These are phyloP conservation scores for Lactarius trivialis DNA, from an alignment of 768 basidiomycete species.

Conservation along the genomic window DNA sequence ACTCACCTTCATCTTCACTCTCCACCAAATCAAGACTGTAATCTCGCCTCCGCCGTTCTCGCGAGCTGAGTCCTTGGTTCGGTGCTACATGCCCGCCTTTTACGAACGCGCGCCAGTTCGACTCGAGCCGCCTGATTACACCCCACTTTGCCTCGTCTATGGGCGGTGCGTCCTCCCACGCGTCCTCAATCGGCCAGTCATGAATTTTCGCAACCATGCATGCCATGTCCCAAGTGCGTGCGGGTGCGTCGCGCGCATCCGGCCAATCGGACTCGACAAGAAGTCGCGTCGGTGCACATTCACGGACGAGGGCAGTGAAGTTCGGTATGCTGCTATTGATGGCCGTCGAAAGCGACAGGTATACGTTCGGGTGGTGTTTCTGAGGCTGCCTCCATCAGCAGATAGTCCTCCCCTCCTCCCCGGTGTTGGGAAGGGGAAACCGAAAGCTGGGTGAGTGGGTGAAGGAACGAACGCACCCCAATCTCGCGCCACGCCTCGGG, in stretches of 20 bases:
- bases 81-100: constrained; percentile 37
- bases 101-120: constrained; percentile 65
- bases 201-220: constrained; percentile 64
- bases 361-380: constrained; percentile 70
- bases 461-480: constrained; percentile 47
- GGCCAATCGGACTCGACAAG: constrained; percentile 86
- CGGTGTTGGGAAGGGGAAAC: background rate
- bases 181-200: constrained; percentile 63
- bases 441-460: background rate
- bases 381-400: constrained; percentile 28
- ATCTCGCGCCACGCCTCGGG: constrained; percentile 66
- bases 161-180: constrained; percentile 32
- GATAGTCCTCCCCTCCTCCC: constrained; percentile 10
- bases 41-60: constrained; percentile 19
- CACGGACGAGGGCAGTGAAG: constrained; percentile 55
- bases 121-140: constrained; percentile 55
- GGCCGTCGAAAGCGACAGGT: constrained; percentile 79
- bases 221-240: constrained; percentile 73
- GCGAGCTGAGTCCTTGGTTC: constrained; percentile 1
- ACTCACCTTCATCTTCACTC: constrained; percentile 9
- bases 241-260: constrained; percentile 49
- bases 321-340: constrained; percentile 71
- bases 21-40: constrained; percentile 16
- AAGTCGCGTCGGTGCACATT: constrained; percentile 58
- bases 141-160: constrained; percentile 44